Conservation (phyloP, 768 basidiomycete species). For the Russula sp. region DNA sequence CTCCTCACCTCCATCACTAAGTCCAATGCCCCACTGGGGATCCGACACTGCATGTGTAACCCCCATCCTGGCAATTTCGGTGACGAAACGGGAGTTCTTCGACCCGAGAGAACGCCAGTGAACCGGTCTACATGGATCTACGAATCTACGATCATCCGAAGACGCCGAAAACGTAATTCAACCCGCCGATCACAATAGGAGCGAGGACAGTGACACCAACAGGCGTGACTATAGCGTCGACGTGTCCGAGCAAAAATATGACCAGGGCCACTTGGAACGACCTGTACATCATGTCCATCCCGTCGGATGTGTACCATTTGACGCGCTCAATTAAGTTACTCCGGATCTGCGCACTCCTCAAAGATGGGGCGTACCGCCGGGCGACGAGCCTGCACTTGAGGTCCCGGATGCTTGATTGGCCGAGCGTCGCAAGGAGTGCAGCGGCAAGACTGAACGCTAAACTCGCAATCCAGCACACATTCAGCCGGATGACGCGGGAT, state of each 20-base stretch:
- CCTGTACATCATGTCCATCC: background rate
- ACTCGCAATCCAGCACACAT: background rate
- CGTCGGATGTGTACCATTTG: too few relatives aligned
- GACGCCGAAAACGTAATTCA: background rate
- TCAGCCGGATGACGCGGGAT: background rate
- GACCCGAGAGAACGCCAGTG: background rate
- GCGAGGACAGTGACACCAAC: background rate
- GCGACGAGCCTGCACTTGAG: background rate
- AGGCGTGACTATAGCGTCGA: background rate
- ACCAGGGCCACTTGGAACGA: background rate
- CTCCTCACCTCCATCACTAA: too few relatives aligned
- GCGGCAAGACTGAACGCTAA: conserved; percentile 2
- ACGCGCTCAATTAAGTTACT: background rate
- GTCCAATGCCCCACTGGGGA: too few relatives aligned
- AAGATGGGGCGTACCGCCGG: background rate
- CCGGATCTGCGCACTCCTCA: background rate
- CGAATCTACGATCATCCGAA: background rate
- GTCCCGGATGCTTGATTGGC: background rate
- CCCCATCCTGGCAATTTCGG: background rate
- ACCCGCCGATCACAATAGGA: background rate
- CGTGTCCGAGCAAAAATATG: background rate
- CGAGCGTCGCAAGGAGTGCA: background rate
- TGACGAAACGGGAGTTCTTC: background rate
- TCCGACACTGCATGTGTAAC: too few relatives aligned
- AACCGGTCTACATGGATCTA: background rate